Percentiles rank a stretch among this genome's conserved stretches.
phyloP scores from a whole-genome alignment of 179 eudicot genomes.

The Patellifolia procumbens region DNA sequence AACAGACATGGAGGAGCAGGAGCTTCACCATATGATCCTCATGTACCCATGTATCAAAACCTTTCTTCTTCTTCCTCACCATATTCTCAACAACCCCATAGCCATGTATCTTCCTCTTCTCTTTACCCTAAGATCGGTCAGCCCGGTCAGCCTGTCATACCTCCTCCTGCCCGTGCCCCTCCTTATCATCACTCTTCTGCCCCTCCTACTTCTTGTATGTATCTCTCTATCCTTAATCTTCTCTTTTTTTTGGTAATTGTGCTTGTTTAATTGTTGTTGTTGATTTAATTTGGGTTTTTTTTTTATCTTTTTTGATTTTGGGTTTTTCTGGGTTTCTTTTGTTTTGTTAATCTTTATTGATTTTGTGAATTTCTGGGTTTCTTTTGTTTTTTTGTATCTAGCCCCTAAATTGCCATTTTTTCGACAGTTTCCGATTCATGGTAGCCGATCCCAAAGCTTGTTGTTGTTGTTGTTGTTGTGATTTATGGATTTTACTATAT shows the following conservation, averaged over 20 bases:
- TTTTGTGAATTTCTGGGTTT: too few species aligned
- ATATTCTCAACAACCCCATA: too few species aligned
- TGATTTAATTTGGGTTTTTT: background rate
- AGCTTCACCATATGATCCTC: constrained; percentile 43
- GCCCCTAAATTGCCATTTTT: background rate
- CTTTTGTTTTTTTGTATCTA: background rate
- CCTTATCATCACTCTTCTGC: constrained; percentile 48
- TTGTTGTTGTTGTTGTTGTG: too few species aligned
- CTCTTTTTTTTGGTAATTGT: background rate
- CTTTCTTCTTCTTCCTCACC: constrained; percentile 30
- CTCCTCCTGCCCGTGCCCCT: constrained; percentile 48
- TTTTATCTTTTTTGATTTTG: background rate
- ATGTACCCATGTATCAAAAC: constrained; percentile 37
- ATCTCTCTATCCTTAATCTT: constrained; percentile 3
- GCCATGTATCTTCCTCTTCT: constrained; percentile 37
- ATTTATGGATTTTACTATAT: too few species aligned
- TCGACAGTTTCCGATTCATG: too few species aligned
- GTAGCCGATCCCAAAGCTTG: too few species aligned
- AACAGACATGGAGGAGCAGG: constrained; percentile 42
- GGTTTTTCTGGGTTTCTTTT: constrained; percentile 18
- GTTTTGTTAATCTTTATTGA: too few species aligned
- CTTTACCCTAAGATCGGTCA: constrained; percentile 75
- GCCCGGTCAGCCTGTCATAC: constrained; percentile 48
- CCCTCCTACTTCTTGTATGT: constrained; percentile 49
- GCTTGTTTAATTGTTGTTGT: background rate